Conservation (phyloP, 768 basidiomycete genomes). For the Boletellus ananas region DNA sequence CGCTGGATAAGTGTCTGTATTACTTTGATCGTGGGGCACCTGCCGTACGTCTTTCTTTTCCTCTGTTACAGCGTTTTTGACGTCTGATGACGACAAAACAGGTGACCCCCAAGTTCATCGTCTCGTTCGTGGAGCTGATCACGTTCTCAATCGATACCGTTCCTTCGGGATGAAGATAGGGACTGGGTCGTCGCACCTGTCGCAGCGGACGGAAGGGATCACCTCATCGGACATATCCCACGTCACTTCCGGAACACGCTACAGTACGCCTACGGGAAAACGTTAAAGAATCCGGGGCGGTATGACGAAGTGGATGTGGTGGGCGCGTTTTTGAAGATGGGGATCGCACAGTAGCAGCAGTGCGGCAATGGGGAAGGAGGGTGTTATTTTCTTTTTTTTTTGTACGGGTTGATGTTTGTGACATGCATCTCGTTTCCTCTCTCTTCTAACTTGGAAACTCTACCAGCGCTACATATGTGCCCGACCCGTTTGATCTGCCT, state of each 20-base stretch:
- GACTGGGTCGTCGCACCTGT: conserved; percentile 49
- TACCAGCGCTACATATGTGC: no score
- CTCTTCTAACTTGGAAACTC: no score
- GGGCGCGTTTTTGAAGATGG: conserved; percentile 88
- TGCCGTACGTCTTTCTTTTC: conserved; percentile 68
- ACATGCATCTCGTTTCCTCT: not conserved
- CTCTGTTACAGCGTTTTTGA: not conserved
- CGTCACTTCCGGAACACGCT: conserved; percentile 93
- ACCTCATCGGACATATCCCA: conserved; percentile 89
- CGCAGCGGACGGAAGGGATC: conserved; percentile 87
- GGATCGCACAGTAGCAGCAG: conserved; percentile 51
- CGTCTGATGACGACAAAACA: conserved; percentile 26
- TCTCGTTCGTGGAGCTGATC: conserved; percentile 93
- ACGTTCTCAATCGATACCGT: conserved; percentile 92
- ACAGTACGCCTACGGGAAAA: conserved; percentile 71
- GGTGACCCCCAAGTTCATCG: conserved; percentile 95
- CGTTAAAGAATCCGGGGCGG: conserved; percentile 33
- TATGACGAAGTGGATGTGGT: conserved; percentile 86
- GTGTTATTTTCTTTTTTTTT: not conserved
- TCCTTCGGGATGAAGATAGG: conserved; percentile 40
- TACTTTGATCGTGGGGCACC: conserved; percentile 93
- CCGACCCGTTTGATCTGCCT: no score
- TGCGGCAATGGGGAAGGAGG: no score
- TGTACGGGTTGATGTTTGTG: not conserved
- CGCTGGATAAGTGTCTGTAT: conserved; percentile 92